phyloP scores from a whole-genome alignment of 371 early-diverging fungal species.

The Syncephalis plumigaleata region DNA sequence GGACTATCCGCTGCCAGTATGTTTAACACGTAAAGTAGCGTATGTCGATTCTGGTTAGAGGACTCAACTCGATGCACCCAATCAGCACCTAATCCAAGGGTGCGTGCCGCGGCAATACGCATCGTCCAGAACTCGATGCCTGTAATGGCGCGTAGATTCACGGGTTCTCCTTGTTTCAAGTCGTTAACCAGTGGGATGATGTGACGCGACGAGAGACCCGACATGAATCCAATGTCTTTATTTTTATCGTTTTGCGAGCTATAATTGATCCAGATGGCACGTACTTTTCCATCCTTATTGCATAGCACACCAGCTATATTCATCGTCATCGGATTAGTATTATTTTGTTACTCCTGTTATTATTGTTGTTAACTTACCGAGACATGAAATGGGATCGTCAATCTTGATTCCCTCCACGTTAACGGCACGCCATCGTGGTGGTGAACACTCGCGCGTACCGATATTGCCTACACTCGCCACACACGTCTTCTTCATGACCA shows the following conservation, averaged over 20 bases:
- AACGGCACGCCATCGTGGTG: conserved; percentile 49
- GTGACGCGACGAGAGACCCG: conserved; percentile 27
- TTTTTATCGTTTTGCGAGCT: conserved; percentile 42
- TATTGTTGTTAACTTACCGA: conserved; percentile 7
- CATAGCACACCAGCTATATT: conserved; percentile 45
- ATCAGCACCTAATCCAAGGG: conserved; percentile 55
- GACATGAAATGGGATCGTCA: conserved; percentile 37
- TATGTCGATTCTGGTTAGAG: conserved; percentile 34
- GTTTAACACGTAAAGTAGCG: conserved; percentile 49
- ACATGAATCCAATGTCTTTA: conserved; percentile 43
- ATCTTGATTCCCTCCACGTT: conserved; percentile 59
- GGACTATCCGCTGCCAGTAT: conserved; percentile 28
- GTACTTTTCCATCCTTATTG: conserved; percentile 40
- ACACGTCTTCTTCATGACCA: conserved; percentile 28
- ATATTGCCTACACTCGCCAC: conserved; percentile 32
- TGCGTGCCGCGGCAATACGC: conserved; percentile 58
- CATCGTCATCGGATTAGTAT: conserved; percentile 15
- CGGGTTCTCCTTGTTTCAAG: conserved; percentile 17
- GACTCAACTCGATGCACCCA: conserved; percentile 59
- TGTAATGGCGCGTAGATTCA: conserved; percentile 29
- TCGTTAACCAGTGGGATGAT: conserved; percentile 19
- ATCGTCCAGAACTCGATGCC: conserved; percentile 65
- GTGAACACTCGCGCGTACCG: conserved; percentile 31
- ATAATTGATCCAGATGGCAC: conserved; percentile 59
- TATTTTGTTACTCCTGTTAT: conserved; percentile 13